Conservation (phyloP, 2,329 filamentous ascomycete species). For the Hymenoscyphus occultus region DNA sequence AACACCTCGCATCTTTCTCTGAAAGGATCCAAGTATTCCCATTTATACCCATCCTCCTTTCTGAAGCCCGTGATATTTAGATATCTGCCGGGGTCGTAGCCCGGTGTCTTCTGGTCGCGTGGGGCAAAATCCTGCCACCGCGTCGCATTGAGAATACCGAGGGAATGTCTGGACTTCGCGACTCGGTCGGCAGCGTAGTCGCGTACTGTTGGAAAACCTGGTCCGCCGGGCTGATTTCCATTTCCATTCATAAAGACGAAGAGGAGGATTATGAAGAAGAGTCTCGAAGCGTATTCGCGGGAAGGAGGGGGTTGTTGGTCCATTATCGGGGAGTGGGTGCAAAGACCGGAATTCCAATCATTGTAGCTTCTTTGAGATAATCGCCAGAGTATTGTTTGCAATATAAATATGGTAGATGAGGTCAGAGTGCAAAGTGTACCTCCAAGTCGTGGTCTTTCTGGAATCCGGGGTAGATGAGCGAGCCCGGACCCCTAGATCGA, state of each 20-base stretch:
- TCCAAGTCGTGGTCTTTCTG: neutral
- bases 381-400: neutral
- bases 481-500: too few relatives aligned
- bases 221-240: constrained; percentile 28
- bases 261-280: constrained; percentile 32
- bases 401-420: neutral
- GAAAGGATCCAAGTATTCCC: constrained; percentile 69
- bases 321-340: constrained; percentile 7
- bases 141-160: constrained; percentile 53
- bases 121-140: constrained; percentile 60
- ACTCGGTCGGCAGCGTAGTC: constrained; percentile 47
- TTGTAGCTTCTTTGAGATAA: neutral
- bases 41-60: constrained; percentile 70
- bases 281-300: constrained; percentile 30
- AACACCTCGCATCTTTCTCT: constrained; percentile 62
- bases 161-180: constrained; percentile 50
- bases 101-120: constrained; percentile 28
- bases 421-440: neutral
- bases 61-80: constrained; percentile 78
- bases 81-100: constrained; percentile 39
- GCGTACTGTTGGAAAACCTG: constrained; percentile 44
- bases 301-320: constrained; percentile 9
- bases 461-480: neutral
- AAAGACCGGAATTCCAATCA: neutral
- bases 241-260: constrained; percentile 35